Base-by-base conservation (phyloP, 1,139 yeast species). In the Suhomyces taliae region DNA sequence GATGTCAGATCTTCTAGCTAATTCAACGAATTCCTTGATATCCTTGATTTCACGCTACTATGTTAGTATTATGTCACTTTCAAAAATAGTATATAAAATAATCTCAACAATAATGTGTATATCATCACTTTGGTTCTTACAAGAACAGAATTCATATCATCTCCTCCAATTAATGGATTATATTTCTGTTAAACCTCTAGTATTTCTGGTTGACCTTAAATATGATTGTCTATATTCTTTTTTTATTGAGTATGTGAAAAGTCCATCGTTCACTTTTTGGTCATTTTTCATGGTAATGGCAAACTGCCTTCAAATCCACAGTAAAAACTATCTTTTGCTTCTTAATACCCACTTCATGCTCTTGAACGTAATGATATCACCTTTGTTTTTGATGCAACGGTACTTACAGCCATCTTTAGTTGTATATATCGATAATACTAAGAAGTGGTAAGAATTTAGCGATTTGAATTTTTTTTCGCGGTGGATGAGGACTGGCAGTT, bases 1-100 rank as follows among this genome's bases (percentile, higher is more conserved):
- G 74, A 93, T 91, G 83, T 91, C 99, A 70, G 91, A 82, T 85
- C 98, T 86, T 83, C 95, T 89, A 73, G 98, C 91, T 76, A 90
- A 87, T 80, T 90, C 97, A 77, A 93, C 91, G 83, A 93, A 90
- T 80, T 88, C 89, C 82, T 93, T 93, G 82, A 93, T 90, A 79
- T 91, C 97, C 73, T 89, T 88, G 73, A 91, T 87, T 85, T 91
- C 95, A 68, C 69, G 74, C 75, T 70, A 46, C 41, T 36, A 38
- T 37, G 65, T 64, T 61, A 62, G 67, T 62, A 62, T 43, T 12
- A 27, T 33, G 9, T 38, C 32, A n/a, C 27, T 6, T 8, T 26
- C 11, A 19, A 24, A 36, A 10, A 27, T 3, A 14, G 15, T 14
- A 14, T 14, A 14, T 14, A 14, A n/a, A n/a, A n/a, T n/a, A n/a